These are phyloP conservation scores for Beta vulgaris DNA, from an alignment of 148 eudicot genomes.

Conservation along the genomic window DNA sequence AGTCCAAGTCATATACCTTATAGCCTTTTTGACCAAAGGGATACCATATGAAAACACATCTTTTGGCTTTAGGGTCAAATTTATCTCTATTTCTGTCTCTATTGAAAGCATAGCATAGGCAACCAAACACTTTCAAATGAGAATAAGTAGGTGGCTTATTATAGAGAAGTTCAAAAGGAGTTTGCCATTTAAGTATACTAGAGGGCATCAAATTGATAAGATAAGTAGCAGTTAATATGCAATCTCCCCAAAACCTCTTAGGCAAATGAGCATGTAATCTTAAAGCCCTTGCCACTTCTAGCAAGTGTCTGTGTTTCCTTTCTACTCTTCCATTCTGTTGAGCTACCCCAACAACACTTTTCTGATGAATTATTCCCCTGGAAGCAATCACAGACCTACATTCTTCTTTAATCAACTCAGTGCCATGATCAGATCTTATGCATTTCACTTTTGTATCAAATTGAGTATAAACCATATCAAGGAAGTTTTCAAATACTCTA, in stretches of 20 bases:
- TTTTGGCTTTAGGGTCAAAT: too few relatives aligned
- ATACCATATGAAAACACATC: too few relatives aligned
- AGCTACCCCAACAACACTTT: not conserved
- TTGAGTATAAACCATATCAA: not conserved
- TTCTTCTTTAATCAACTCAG: not conserved
- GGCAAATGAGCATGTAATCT: not conserved
- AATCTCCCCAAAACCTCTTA: not conserved
- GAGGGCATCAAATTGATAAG: not conserved
- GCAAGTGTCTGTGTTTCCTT: not conserved
- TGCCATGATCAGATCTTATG: not conserved
- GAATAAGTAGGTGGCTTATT: not conserved
- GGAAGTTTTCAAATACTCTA: not conserved
- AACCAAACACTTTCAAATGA: not conserved
- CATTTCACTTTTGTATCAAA: not conserved
- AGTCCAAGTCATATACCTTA: too few relatives aligned
- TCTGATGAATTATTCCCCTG: not conserved
- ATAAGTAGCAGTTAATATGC: not conserved
- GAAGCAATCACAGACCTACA: not conserved
- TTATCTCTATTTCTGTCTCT: not conserved
- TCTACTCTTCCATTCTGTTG: slow-evolving; percentile 7
- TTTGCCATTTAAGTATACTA: not conserved
- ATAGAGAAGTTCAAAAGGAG: not conserved
- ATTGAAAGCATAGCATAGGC: too few relatives aligned
- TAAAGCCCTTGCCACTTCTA: not conserved
- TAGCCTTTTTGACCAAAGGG: too few relatives aligned